Conservation (phyloP, 2,329 filamentous ascomycete genomes). For the Claviceps paspali region DNA sequence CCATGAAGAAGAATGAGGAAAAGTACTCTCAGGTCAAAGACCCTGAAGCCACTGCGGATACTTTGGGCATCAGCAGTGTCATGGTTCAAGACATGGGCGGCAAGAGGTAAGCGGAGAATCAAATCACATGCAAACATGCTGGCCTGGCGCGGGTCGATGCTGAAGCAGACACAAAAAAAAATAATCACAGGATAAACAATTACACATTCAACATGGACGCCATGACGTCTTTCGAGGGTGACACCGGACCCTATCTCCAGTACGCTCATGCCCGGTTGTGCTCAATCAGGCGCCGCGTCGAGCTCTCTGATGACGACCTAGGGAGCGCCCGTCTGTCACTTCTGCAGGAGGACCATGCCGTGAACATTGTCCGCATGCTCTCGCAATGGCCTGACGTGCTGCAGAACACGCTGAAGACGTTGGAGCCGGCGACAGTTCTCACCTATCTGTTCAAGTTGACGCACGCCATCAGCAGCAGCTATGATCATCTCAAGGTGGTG, state of each 20-base stretch:
- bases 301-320: conserved; percentile 41
- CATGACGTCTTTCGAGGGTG: conserved; percentile 74
- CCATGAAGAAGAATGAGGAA: conserved; percentile 77
- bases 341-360: conserved; percentile 55
- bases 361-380: conserved; percentile 60
- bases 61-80: conserved; percentile 80
- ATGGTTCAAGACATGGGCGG: conserved; percentile 98
- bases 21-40: conserved; percentile 88
- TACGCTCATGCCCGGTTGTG: conserved; percentile 63
- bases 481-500: conserved; percentile 71
- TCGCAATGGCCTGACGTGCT: conserved; percentile 76
- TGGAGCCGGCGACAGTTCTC: conserved; percentile 48
- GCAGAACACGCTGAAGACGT: conserved; percentile 67
- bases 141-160: not conserved
- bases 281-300: conserved; percentile 44
- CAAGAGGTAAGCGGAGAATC: conserved; percentile 53
- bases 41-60: conserved; percentile 69
- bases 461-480: conserved; percentile 63
- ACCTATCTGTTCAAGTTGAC: conserved; percentile 75
- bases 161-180: not conserved
- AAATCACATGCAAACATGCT: not conserved
- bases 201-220: conserved; percentile 64
- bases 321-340: conserved; percentile 49
- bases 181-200: conserved; percentile 43
- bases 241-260: conserved; percentile 75